Conservation (phyloP, 2,329 filamentous ascomycete genomes). For the Penicillium crustosum region DNA sequence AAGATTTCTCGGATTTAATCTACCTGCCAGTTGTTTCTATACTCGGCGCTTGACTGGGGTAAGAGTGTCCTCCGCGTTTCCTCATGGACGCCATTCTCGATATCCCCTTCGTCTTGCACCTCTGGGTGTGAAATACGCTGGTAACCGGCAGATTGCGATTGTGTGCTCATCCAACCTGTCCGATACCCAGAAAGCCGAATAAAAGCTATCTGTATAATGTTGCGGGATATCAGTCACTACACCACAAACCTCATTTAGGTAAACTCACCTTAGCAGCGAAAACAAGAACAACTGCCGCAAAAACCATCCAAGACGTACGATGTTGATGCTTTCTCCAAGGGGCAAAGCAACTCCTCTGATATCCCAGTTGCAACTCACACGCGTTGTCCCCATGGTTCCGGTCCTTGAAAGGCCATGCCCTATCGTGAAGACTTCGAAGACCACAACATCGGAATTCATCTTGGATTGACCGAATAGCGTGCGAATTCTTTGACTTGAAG, state of each 20-base stretch:
- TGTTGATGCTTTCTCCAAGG: constrained; percentile 33
- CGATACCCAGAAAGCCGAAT: not conserved
- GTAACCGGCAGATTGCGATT: constrained; percentile 2
- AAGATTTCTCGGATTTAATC: constrained; percentile 5
- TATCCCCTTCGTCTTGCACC: constrained; percentile 3
- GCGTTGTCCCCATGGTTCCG: constrained; percentile 29
- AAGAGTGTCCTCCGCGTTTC: constrained; percentile 5
- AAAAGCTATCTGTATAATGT: constrained; percentile 3
- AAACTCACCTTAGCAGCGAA: constrained; percentile 24
- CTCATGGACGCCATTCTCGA: not conserved
- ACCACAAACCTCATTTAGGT: not conserved
- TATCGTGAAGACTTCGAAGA: constrained; percentile 36
- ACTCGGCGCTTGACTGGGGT: constrained; percentile 4
- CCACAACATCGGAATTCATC: constrained; percentile 37
- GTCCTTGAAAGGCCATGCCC: constrained; percentile 42
- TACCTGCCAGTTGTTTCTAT: constrained; percentile 6
- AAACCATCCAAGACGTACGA: constrained; percentile 30
- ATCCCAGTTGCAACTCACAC: constrained; percentile 35
- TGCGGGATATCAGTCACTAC: constrained; percentile 1
- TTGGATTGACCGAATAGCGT: constrained; percentile 36
- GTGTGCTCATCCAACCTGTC: constrained; percentile 7
- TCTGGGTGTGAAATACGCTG: constrained; percentile 12
- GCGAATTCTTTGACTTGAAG: constrained; percentile 33
- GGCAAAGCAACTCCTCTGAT: constrained; percentile 30
- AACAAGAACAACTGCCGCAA: constrained; percentile 27